phyloP scores from a whole-genome alignment of 83 land plant genomes.

The Thuja plicata region DNA sequence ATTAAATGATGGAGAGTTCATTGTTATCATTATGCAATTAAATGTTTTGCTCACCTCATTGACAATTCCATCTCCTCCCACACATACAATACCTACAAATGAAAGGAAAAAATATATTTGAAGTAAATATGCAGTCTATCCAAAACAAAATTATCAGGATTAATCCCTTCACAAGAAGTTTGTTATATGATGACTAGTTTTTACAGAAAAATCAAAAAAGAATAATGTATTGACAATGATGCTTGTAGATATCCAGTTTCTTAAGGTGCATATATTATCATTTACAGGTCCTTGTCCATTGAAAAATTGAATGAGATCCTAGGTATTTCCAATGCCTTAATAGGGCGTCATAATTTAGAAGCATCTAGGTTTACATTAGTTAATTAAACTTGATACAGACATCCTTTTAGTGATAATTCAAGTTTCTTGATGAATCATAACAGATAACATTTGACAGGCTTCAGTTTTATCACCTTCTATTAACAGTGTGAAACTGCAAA shows the following conservation, averaged over 20 bases:
- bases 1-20: neutral
- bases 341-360: neutral
- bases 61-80: slow-evolving; percentile 49
- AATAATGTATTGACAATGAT: neutral
- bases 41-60: slow-evolving; percentile 32
- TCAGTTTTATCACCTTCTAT: neutral
- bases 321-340: neutral
- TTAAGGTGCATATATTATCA: neutral
- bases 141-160: neutral
- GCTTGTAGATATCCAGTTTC: neutral
- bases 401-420: neutral
- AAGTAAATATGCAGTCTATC: slow-evolving; percentile 6
- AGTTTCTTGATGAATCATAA: neutral
- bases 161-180: neutral
- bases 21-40: neutral
- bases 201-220: neutral
- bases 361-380: neutral
- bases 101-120: slow-evolving; percentile 4
- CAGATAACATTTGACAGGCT: neutral
- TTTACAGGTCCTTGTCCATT: neutral
- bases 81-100: slow-evolving; percentile 41
- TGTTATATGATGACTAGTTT: neutral
- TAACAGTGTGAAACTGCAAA: neutral
- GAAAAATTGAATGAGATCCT: neutral
- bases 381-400: neutral